These are phyloP conservation scores for Deuterostichococcus epilithicus DNA, from an alignment of 139 green algal genomes.

Conservation along the genomic window DNA sequence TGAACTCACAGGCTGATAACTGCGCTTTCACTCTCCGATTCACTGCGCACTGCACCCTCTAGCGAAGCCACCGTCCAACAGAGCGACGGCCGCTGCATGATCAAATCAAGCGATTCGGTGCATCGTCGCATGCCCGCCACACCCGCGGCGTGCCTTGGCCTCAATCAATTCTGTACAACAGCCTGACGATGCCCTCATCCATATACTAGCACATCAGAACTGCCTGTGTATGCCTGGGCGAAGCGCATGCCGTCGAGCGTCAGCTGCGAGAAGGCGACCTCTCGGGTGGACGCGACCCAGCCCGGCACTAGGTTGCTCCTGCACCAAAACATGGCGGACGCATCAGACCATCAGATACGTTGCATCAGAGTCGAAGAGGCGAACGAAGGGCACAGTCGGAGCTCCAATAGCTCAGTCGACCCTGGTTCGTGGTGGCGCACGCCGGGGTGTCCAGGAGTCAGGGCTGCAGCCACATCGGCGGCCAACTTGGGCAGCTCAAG, in stretches of 20 bases:
- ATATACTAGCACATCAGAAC: conserved; percentile 29
- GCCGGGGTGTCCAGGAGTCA: background rate
- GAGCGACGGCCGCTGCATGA: no score
- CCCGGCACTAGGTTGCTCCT: conserved; percentile 31
- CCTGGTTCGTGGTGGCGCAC: background rate
- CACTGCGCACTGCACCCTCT: no score
- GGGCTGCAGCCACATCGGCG: background rate
- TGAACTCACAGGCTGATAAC: no score
- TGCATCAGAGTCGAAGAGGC: background rate
- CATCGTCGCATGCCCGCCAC: no score
- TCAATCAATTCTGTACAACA: no score
- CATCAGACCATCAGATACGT: background rate
- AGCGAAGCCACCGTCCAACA: no score
- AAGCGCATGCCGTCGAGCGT: conserved; percentile 23
- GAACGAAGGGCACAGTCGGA: background rate
- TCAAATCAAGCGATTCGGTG: no score
- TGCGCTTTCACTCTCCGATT: no score
- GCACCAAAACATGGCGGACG: background rate
- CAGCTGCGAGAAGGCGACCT: conserved; percentile 43
- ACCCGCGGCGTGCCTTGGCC: no score
- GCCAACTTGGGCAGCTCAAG: background rate
- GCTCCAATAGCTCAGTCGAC: background rate
- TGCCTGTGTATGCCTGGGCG: conserved; percentile 16
- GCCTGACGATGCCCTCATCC: no score
- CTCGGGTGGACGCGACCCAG: conserved; percentile 26